phyloP scores from a whole-genome alignment of 768 basidiomycete genomes.

The Suillus variegatus region DNA sequence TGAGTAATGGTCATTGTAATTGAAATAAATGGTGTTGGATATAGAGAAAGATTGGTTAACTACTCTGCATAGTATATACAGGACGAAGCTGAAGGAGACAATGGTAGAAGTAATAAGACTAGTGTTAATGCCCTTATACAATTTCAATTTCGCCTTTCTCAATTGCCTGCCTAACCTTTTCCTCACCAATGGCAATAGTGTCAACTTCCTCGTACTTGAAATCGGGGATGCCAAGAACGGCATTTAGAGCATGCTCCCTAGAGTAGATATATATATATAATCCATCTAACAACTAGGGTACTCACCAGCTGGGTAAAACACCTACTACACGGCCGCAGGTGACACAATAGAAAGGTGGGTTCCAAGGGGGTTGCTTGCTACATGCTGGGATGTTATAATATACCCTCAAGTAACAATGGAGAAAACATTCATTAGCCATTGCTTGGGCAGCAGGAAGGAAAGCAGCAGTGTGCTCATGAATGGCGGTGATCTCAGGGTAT shows the following conservation, averaged over 20 bases:
- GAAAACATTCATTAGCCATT: not conserved
- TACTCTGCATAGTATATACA: slow-evolving; percentile 1
- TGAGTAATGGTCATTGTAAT: slow-evolving; percentile 1
- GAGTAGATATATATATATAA: not conserved
- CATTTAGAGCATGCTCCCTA: not conserved
- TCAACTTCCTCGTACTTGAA: not conserved
- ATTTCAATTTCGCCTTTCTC: not conserved
- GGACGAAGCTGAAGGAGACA: not conserved
- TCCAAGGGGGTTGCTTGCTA: not conserved
- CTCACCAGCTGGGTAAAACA: not conserved
- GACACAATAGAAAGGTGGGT: not conserved
- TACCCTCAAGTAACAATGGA: not conserved
- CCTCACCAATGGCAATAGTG: not conserved
- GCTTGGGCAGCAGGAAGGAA: not conserved
- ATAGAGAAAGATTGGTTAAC: slow-evolving; percentile 35
- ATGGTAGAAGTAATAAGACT: not conserved
- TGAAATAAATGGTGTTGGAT: not conserved
- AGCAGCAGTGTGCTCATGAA: too few relatives aligned
- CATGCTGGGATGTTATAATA: not conserved
- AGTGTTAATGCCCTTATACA: not conserved
- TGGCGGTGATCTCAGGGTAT: too few relatives aligned
- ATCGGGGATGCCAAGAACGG: not conserved
- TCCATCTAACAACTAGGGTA: not conserved
- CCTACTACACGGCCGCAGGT: not conserved
- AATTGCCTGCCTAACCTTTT: not conserved